Base-by-base conservation (phyloP, 805 yeast genomes). In the Sugiyamaella boreocaroliniensis region DNA sequence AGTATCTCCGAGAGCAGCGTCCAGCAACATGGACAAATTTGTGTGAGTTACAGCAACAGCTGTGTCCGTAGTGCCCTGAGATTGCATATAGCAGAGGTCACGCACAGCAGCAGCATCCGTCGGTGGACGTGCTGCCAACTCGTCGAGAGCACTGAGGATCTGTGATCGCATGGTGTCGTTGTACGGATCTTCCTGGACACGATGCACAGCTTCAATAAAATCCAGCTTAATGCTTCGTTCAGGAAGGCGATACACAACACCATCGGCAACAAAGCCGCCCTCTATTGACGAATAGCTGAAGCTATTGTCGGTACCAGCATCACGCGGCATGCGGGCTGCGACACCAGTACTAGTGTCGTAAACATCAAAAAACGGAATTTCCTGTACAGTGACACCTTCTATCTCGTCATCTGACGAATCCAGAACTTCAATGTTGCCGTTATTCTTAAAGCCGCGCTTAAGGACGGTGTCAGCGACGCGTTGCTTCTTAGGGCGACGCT, bases 201-300 rank as follows among this genome's bases (percentile, higher is more conserved):
- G 60, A 55, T 76, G 76, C 3, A 80, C 78, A 29, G 76, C 79
- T 18, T 77, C 77, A 34, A 84, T 65, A 62, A 89, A 89, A 65
- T 87, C 92, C 32, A 86, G 68, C 43, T 85, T 67, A 5, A 88
- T 75, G 61, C 85, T 82, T 43, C 76, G 75, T 57, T 85, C 93
- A 1, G 88, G 86, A 4, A 88, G 65, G 52, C 84, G 71, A 66
- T 82, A 84, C 0, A 86, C 74, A 37, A 78, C 74, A 37, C 79
- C 75, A 34, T 71, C 71, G 16, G 68, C 60, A 45, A 40, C 45
- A 43, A 55, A 55, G 7, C 47, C 22, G 40, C 47, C 43, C 26
- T 49, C 55, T 64, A 47, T 29, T 64, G 54, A 42, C 11, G n/a
- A 14, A 9, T 32, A 32, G 37, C 37, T 32, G 37, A 32, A 32